Base-by-base conservation (phyloP, 140 eudicot species). In the Flaveria floridana region DNA sequence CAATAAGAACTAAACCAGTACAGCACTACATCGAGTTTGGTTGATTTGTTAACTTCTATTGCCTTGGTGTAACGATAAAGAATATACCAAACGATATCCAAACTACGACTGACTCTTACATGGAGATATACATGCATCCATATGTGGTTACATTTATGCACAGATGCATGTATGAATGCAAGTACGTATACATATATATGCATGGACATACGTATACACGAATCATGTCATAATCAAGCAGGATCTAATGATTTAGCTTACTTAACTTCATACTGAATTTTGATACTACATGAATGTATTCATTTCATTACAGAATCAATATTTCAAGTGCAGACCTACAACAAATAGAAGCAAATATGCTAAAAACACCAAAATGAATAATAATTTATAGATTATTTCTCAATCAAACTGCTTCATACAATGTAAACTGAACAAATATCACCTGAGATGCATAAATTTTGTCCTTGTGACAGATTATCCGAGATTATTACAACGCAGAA, bases 401-500 rank as follows among this genome's bases (percentile, higher is more conserved):
- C 21, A 51, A 63, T 71, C 68, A 51, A 34, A 78, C 48, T 65
- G 67, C 18, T 8, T 13, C n/a, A 63, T 47, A 51, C 47, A 5
- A 5, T 26, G n/a, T 47, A 64, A 19, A 14, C 3, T 37, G 39
- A 80, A 42, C 67, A 57, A 57, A 67, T 1, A 46, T 57, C 64
- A 59, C 47, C 68, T 80, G 16, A 74, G 37, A 80, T 73, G 18
- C 67, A 74, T 67, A 73, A 55, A 47, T 8, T 55, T 39, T 6
- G 77, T 37, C 72, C 84, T 62, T 73, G 70, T 55, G 69, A 56
- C 34, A 23, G 21, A 41, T 56, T 69, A 75, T 76, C 69, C 47
- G 76, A 75, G 73, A 80, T 80, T 80, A 80, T 80, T 80, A 69
- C 77, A 80, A 75, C 16, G 77, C 81, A 75, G 77, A 80, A 68